Evolutionary conservation across 805 yeast genomes (phyloP).

Genomic region (Cyberlindnera maclurae): DNA sequence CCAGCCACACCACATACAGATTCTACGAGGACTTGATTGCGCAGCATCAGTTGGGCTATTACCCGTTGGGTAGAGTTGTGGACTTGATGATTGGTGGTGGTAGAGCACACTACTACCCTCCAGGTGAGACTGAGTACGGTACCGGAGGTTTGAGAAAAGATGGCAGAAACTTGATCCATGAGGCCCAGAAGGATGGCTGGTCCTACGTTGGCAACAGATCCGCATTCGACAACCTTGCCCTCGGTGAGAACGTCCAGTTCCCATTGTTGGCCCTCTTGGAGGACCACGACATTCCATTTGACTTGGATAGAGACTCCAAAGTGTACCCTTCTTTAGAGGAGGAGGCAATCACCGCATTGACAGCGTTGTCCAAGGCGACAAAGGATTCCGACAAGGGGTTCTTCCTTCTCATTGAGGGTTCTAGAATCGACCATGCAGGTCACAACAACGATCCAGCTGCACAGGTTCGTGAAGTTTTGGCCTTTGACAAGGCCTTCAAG

Average conservation of each 20-base stretch:
- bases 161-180: slow-evolving; percentile 56
- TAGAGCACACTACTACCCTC: slow-evolving; percentile 70
- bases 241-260: slow-evolving; percentile 57
- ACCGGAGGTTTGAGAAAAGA: slow-evolving; percentile 60
- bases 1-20: slow-evolving; percentile 71
- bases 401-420: slow-evolving; percentile 82
- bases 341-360: slow-evolving; percentile 67
- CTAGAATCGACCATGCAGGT: slow-evolving; percentile 93
- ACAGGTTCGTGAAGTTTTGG: slow-evolving; percentile 85
- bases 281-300: slow-evolving; percentile 75
- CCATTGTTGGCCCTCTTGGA: slow-evolving; percentile 78
- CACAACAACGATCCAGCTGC: slow-evolving; percentile 93
- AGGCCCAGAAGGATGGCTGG: slow-evolving; percentile 59
- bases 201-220: slow-evolving; percentile 50
- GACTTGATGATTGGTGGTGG: slow-evolving; percentile 92
- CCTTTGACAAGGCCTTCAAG: slow-evolving; percentile 74
- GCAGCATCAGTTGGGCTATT: slow-evolving; percentile 75
- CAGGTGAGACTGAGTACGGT: slow-evolving; percentile 26
- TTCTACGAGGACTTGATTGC: slow-evolving; percentile 82
- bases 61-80: slow-evolving; percentile 71
- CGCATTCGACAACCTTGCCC: slow-evolving; percentile 48
- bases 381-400: slow-evolving; percentile 74
- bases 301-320: slow-evolving; percentile 58
- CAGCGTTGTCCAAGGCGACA: slow-evolving; percentile 59
- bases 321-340: slow-evolving; percentile 75